These are phyloP conservation scores for Coelastrella sp. DNA, from an alignment of 139 green algal species.

Conservation along the genomic window DNA sequence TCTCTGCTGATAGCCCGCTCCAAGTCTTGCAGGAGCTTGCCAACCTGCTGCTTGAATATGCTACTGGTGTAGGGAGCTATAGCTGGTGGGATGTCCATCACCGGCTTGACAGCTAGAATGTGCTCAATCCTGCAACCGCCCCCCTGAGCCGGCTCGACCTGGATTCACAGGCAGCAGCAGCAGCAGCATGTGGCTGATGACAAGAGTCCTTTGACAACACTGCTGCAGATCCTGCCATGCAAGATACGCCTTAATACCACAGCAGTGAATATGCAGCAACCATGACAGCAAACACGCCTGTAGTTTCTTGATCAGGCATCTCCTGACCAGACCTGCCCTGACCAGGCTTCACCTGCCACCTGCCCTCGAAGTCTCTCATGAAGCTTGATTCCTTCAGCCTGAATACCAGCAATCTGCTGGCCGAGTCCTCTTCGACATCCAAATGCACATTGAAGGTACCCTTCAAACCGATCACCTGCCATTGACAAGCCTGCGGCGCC, in stretches of 20 bases:
- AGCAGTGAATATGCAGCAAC: background rate
- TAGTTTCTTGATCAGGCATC: background rate
- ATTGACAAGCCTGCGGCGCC: conserved; percentile 58
- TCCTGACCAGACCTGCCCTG: background rate
- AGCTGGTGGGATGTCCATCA: conserved; percentile 55
- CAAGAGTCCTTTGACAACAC: background rate
- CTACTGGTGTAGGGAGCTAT: conserved; percentile 56
- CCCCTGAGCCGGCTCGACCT: conserved; percentile 30
- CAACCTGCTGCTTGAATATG: conserved; percentile 65
- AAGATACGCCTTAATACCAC: too few relatives aligned
- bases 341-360: conserved; percentile 51
- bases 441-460: conserved; percentile 67
- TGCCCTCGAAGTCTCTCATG: conserved; percentile 69
- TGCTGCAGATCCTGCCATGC: too few relatives aligned
- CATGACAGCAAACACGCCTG: background rate
- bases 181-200: background rate
- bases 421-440: conserved; percentile 52
- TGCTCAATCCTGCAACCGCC: conserved; percentile 66
- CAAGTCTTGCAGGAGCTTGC: conserved; percentile 53
- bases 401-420: conserved; percentile 56
- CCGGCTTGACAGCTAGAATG: conserved; percentile 62
- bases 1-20: conserved; percentile 13
- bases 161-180: background rate
- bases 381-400: conserved; percentile 63
- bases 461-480: conserved; percentile 67